Conservation (phyloP, 495 filamentous ascomycete genomes). For the Penicillium herquei region DNA sequence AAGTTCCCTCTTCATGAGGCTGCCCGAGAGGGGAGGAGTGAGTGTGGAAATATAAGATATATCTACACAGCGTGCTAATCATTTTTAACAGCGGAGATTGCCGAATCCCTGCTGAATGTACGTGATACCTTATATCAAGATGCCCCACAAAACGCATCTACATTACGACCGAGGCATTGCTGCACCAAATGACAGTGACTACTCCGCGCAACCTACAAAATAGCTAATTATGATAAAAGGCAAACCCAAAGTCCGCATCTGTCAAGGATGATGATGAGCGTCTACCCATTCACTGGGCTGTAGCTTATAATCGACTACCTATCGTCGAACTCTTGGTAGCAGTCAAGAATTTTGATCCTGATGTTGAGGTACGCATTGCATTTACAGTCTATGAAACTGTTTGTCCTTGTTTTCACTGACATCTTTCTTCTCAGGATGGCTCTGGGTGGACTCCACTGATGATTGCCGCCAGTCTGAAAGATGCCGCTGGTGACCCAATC, state of each 20-base stretch:
- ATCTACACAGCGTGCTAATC: conserved; percentile 10
- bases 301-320: conserved; percentile 74
- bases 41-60: conserved; percentile 20
- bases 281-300: conserved; percentile 93
- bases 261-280: conserved; percentile 85
- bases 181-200: not conserved
- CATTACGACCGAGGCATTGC: conserved; percentile 2
- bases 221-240: conserved; percentile 41
- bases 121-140: conserved; percentile 13
- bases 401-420: not conserved
- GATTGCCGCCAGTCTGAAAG: conserved; percentile 80
- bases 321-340: conserved; percentile 70
- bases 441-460: conserved; percentile 93
- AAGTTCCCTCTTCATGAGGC: conserved; percentile 90
- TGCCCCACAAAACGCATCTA: conserved; percentile 33
- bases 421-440: conserved; percentile 59
- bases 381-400: not conserved
- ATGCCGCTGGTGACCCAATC: conserved; percentile 52
- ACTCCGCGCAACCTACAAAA: not conserved
- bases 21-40: conserved; percentile 82
- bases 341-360: conserved; percentile 76
- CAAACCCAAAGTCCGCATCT: conserved; percentile 73
- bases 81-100: conserved; percentile 49
- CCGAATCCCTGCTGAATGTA: conserved; percentile 78
- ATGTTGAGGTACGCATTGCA: conserved; percentile 63